Evolutionary conservation across 306 rosid genomes (phyloP).

Genomic region (Myrica gale): DNA sequence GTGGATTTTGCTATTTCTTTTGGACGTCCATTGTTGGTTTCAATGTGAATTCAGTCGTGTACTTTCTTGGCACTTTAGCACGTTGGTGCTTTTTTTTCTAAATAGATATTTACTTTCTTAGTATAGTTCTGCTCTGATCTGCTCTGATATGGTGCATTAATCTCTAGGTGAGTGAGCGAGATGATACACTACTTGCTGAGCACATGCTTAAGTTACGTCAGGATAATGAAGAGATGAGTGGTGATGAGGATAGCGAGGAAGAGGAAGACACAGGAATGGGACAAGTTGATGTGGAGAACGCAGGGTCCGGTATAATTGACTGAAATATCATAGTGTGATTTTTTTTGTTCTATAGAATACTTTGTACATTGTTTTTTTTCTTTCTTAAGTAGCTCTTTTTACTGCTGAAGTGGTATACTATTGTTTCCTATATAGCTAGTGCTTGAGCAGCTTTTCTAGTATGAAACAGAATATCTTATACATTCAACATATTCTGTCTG

Average conservation of each 20-base stretch:
- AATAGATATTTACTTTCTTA: background rate
- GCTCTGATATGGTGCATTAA: conserved; percentile 32
- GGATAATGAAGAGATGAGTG: conserved; percentile 74
- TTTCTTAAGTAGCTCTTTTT: too few species aligned
- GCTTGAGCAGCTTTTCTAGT: too few species aligned
- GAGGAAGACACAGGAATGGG: conserved; percentile 99
- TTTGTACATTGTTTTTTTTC: too few species aligned
- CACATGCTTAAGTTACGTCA: conserved; percentile 79
- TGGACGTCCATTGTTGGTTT: background rate
- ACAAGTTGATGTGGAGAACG: conserved; percentile 70
- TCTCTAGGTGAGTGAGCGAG: conserved; percentile 82
- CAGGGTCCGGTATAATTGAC: conserved; percentile 56
- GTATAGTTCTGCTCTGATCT: background rate
- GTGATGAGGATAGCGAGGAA: conserved; percentile 88
- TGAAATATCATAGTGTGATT: conserved; percentile 32
- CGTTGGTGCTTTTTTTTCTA: background rate
- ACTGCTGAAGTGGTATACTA: too few species aligned
- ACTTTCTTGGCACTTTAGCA: background rate
- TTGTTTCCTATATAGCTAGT: too few species aligned
- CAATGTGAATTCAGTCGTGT: background rate
- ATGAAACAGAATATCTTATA: too few species aligned
- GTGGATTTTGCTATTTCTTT: background rate
- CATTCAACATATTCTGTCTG: too few species aligned
- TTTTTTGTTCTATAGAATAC: background rate
- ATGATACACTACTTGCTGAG: conserved; percentile 79